Evolutionary conservation across 768 basidiomycete genomes (phyloP).

Genomic region (Auricularia sp.): DNA sequence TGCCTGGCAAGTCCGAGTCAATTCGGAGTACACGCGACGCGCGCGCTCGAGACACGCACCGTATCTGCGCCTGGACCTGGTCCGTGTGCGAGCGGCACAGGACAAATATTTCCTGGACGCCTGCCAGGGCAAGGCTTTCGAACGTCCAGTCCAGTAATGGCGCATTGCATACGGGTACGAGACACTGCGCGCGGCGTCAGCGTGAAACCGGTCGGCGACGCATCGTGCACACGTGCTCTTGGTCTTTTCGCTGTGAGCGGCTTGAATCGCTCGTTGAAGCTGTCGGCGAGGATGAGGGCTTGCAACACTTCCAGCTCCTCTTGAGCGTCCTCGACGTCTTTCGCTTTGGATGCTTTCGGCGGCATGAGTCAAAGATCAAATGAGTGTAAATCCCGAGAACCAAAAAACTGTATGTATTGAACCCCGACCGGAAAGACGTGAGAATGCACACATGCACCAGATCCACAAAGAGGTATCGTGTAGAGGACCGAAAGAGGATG

Average conservation of each 20-base stretch:
- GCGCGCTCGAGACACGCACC: constrained; percentile 37
- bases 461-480: constrained; percentile 37
- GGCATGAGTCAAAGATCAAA: constrained; percentile 41
- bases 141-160: constrained; percentile 94
- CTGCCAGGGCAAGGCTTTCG: constrained; percentile 87
- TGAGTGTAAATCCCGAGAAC: not conserved
- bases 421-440: not conserved
- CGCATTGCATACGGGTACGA: constrained; percentile 89
- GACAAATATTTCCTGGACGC: constrained; percentile 93
- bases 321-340: constrained; percentile 48
- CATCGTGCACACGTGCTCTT: constrained; percentile 43
- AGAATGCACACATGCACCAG: constrained; percentile 4
- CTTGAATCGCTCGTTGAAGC: constrained; percentile 87
- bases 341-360: constrained; percentile 58
- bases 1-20: constrained; percentile 33
- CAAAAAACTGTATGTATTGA: constrained; percentile 1
- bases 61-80: constrained; percentile 75
- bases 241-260: constrained; percentile 85
- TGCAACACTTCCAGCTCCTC: constrained; percentile 71
- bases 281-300: constrained; percentile 92
- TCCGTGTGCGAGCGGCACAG: constrained; percentile 87
- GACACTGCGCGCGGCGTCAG: constrained; percentile 42
- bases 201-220: constrained; percentile 1
- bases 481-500: constrained; percentile 50
- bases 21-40: not conserved